These are phyloP conservation scores for Cryomyces minteri DNA, from an alignment of 495 filamentous ascomycete species.

Conservation along the genomic window DNA sequence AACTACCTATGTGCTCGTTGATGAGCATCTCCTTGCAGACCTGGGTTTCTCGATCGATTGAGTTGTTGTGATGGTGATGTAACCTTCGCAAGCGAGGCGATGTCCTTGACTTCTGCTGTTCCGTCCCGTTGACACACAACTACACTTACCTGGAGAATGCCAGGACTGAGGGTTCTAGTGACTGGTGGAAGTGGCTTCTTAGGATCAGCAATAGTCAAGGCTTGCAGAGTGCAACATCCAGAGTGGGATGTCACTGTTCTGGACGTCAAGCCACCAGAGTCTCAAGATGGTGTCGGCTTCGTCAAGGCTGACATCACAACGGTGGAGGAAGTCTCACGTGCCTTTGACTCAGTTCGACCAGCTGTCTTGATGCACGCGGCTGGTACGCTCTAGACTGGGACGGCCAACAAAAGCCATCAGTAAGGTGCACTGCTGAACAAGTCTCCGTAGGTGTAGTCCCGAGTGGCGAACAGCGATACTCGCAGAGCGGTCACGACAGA, in stretches of 20 bases:
- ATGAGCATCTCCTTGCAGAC: background rate
- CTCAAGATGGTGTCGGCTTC: slow-evolving; percentile 4
- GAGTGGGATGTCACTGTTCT: slow-evolving; percentile 13
- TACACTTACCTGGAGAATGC: background rate
- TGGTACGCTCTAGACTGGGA: background rate
- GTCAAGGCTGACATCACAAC: slow-evolving; percentile 14
- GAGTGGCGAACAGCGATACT: slow-evolving; percentile 11
- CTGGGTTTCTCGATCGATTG: no score
- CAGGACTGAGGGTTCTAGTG: slow-evolving; percentile 11
- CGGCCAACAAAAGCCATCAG: slow-evolving; percentile 13
- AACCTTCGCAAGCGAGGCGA: background rate
- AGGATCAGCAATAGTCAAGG: slow-evolving; percentile 14
- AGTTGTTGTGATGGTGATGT: no score
- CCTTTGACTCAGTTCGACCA: slow-evolving; percentile 8
- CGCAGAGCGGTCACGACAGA: slow-evolving; percentile 6
- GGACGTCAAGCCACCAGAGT: slow-evolving; percentile 13
- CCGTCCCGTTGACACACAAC: background rate
- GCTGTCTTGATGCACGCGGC: background rate
- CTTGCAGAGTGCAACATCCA: slow-evolving; percentile 9
- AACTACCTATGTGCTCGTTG: background rate
- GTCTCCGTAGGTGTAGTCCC: slow-evolving; percentile 20
- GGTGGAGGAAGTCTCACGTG: slow-evolving; percentile 5
- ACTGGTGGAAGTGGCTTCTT: slow-evolving; percentile 24
- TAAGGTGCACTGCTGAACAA: no score
- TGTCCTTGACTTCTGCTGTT: background rate